Evolutionary conservation across 2,329 filamentous ascomycete genomes (phyloP).

Genomic region (Fusarium caatingaense): DNA sequence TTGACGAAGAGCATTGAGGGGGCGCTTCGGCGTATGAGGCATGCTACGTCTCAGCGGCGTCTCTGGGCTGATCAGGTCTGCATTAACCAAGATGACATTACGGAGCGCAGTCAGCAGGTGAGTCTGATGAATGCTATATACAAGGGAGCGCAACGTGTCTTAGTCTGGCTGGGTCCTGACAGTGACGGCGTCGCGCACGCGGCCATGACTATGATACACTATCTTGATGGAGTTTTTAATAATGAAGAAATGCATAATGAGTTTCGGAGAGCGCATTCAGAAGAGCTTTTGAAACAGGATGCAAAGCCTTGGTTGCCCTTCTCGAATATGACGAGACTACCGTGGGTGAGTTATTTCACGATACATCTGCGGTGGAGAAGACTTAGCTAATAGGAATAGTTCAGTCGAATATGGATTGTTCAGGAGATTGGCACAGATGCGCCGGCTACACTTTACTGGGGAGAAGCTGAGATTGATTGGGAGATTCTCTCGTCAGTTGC

Average conservation of each 20-base stretch:
- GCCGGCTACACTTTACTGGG: slow-evolving; percentile 52
- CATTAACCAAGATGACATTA: slow-evolving; percentile 54
- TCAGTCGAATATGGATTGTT: slow-evolving; percentile 53
- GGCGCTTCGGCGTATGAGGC: slow-evolving; percentile 48
- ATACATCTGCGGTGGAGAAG: background rate
- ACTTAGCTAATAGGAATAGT: slow-evolving; percentile 40
- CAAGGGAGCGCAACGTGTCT: slow-evolving; percentile 47
- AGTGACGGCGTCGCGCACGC: slow-evolving; percentile 43
- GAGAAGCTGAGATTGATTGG: slow-evolving; percentile 50
- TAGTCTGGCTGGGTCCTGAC: slow-evolving; percentile 54
- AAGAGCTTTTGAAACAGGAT: slow-evolving; percentile 46
- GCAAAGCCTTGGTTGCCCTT: slow-evolving; percentile 49
- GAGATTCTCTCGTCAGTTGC: slow-evolving; percentile 48
- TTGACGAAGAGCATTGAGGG: slow-evolving; percentile 49
- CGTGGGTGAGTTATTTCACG: slow-evolving; percentile 48
- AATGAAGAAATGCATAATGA: slow-evolving; percentile 47
- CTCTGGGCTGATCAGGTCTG: slow-evolving; percentile 57
- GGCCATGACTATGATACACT: slow-evolving; percentile 46
- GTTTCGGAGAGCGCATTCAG: slow-evolving; percentile 48
- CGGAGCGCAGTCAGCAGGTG: slow-evolving; percentile 53
- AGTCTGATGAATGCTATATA: slow-evolving; percentile 54
- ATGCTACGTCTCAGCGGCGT: slow-evolving; percentile 40
- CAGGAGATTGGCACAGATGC: slow-evolving; percentile 53
- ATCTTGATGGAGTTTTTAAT: slow-evolving; percentile 46
- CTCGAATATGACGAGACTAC: slow-evolving; percentile 47